Base-by-base conservation (phyloP, 2,329 filamentous ascomycete species). In the Sclerotinia borealis region DNA sequence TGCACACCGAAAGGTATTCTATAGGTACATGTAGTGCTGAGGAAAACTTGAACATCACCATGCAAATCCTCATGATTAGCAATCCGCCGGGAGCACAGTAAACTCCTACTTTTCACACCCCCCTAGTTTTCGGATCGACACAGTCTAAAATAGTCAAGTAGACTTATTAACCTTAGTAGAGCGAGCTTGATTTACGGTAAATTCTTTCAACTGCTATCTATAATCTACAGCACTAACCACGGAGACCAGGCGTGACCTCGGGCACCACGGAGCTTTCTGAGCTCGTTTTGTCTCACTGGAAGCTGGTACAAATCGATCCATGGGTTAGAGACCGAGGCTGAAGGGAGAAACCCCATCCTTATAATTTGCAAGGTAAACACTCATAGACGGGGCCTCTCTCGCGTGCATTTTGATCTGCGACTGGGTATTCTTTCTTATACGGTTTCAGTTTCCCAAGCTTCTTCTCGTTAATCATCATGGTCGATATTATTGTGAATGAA, bases 181-280 rank as follows among this genome's bases (percentile, higher is more conserved):
- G n/a, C n/a, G n/a, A 55, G 52, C 37, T 22, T 31, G 17, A 31
- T 31, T 19, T 43, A 43, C 37, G 10, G 36, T 9, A 22, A 22
- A 22, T 43, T 41, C 2, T 22, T 31, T 34, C 29, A 22, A 22
- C 8, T 45, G 11, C 8, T 45, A 34, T 29, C 37, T 22, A 15
- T 36, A n/a, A 29, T 25, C 36, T 36, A 41, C 17, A 29, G 27
- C 51, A 55, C 25, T 22, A 9, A 51, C 15, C 11, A 51, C 29
- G 29, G 29, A 51, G 15, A 15, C 8, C 34, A 34, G 52, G 37
- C 37, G 31, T 43, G 37, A 55, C 52, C 52, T 55, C 37, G 52
- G 52, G n/a, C 27, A 55, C 25, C 52, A 37, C 43, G 43, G 37
- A 41, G 52, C 52, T 55, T 55, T 31, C 52, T 55, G 37, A 55